Evolutionary conservation across 352 stramenopile species (phyloP).

Genomic region (Detonula confervacea): DNA sequence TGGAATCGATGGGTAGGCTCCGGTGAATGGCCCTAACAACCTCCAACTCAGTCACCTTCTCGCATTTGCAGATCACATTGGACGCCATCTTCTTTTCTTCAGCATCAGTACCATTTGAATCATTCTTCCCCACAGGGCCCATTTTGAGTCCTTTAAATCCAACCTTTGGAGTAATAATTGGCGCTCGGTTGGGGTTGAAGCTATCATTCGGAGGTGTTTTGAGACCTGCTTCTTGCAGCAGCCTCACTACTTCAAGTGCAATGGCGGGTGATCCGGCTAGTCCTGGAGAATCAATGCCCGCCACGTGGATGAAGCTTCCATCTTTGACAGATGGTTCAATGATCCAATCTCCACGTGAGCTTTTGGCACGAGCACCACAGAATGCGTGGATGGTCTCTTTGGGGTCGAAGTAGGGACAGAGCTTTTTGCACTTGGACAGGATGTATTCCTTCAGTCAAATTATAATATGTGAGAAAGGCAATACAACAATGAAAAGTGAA

Average conservation of each 20-base stretch:
- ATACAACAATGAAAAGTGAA: too few relatives aligned
- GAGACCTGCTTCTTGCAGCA: conserved; percentile 68
- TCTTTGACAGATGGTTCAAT: conserved; percentile 74
- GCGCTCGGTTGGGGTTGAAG: conserved; percentile 79
- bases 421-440: conserved; percentile 76
- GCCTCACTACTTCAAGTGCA: conserved; percentile 71
- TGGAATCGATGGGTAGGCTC: conserved; percentile 77
- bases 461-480: too few relatives aligned
- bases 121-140: conserved; percentile 71
- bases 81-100: conserved; percentile 60
- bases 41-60: conserved; percentile 82
- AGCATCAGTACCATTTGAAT: conserved; percentile 62
- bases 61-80: conserved; percentile 84
- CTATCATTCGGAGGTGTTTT: conserved; percentile 50
- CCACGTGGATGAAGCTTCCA: conserved; percentile 79
- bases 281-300: conserved; percentile 79
- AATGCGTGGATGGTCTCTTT: conserved; percentile 81
- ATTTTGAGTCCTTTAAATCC: conserved; percentile 72
- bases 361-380: conserved; percentile 76
- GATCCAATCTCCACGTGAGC: conserved; percentile 79
- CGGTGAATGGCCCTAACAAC: conserved; percentile 71
- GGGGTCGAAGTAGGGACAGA: conserved; percentile 77
- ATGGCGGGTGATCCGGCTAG: conserved; percentile 80
- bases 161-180: conserved; percentile 80
- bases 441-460: too few relatives aligned